Evolutionary conservation across 768 basidiomycete genomes (phyloP).

Genomic region (Russula vinacea): DNA sequence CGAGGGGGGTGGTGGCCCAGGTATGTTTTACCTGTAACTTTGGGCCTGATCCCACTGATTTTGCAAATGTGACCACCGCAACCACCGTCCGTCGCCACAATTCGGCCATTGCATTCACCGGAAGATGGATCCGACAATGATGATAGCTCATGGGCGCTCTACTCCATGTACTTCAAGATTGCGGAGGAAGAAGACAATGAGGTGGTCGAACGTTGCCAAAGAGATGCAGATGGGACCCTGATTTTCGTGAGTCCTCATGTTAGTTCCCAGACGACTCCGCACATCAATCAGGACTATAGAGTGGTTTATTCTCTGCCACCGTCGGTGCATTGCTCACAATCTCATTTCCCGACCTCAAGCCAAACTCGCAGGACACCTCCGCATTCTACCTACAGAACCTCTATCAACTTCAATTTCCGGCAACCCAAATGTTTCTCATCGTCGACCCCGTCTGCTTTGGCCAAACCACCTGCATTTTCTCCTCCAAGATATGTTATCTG

Average conservation of each 20-base stretch:
- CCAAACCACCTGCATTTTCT: not conserved
- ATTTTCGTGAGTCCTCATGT: slow-evolving; percentile 22
- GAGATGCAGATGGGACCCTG: slow-evolving; percentile 24
- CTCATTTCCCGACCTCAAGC: slow-evolving; percentile 14
- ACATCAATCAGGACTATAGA: not conserved
- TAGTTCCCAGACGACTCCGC: too few species aligned
- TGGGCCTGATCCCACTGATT: too few species aligned
- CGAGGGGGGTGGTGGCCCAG: too few species aligned
- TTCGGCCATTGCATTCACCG: not conserved
- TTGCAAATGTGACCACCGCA: not conserved
- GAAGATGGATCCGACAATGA: not conserved
- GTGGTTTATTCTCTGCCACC: slow-evolving; percentile 25
- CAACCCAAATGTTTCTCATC: not conserved
- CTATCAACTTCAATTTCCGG: not conserved
- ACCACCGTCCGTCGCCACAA: not conserved
- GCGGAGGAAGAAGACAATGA: slow-evolving; percentile 21
- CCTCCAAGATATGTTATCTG: slow-evolving; percentile 7
- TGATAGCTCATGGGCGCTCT: slow-evolving; percentile 16
- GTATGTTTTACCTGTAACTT: too few species aligned
- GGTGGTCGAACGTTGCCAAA: slow-evolving; percentile 23
- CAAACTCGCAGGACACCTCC: not conserved
- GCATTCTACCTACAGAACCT: slow-evolving; percentile 4
- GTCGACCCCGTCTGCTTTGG: not conserved
- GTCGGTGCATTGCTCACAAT: slow-evolving; percentile 7
- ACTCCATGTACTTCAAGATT: slow-evolving; percentile 15